A percentile compares a stretch with the other conserved stretches of the same genome.
phyloP scores from a whole-genome alignment of 2,329 filamentous ascomycete species.

The Tolypocladium album region DNA sequence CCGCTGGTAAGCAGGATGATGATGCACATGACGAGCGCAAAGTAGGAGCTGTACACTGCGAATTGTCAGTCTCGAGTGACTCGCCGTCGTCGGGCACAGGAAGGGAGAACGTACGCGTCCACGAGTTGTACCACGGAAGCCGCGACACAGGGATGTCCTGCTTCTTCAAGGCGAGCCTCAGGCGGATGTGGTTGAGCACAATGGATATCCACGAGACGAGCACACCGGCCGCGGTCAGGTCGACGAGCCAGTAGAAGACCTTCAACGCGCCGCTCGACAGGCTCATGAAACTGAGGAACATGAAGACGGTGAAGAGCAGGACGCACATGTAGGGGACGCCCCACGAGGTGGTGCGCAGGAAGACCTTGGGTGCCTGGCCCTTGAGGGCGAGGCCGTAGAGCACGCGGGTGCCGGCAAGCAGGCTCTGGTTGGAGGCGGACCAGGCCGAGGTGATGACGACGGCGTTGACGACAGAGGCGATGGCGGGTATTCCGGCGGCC shows the following conservation, averaged over 20 bases:
- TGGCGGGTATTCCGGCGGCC: slow-evolving; percentile 53
- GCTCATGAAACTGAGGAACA: slow-evolving; percentile 47
- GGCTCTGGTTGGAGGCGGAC: slow-evolving; percentile 48
- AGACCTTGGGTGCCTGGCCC: slow-evolving; percentile 52
- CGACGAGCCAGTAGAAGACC: slow-evolving; percentile 56
- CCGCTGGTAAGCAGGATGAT: slow-evolving; percentile 61
- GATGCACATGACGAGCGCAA: slow-evolving; percentile 47
- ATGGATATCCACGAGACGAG: slow-evolving; percentile 53
- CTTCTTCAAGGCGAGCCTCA: slow-evolving; percentile 40
- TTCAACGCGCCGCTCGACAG: slow-evolving; percentile 46
- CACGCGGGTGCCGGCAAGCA: slow-evolving; percentile 58
- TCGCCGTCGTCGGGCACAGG: background rate
- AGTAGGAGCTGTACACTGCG: slow-evolving; percentile 48
- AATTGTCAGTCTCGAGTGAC: background rate
- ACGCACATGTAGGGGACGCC: slow-evolving; percentile 54
- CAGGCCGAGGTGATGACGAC: slow-evolving; percentile 61
- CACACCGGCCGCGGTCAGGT: slow-evolving; percentile 51
- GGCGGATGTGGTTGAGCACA: slow-evolving; percentile 46
- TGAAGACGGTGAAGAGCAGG: slow-evolving; percentile 39
- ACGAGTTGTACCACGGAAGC: slow-evolving; percentile 53
- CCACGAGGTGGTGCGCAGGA: slow-evolving; percentile 47
- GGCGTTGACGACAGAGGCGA: slow-evolving; percentile 67
- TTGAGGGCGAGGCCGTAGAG: slow-evolving; percentile 58
- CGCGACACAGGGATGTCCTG: slow-evolving; percentile 39
- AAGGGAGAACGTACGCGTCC: slow-evolving; percentile 38